Percentiles rank a stretch among this genome's conserved stretches.
Conservation (phyloP, 2,329 filamentous ascomycete species). For the Trichoderma sp. region DNA sequence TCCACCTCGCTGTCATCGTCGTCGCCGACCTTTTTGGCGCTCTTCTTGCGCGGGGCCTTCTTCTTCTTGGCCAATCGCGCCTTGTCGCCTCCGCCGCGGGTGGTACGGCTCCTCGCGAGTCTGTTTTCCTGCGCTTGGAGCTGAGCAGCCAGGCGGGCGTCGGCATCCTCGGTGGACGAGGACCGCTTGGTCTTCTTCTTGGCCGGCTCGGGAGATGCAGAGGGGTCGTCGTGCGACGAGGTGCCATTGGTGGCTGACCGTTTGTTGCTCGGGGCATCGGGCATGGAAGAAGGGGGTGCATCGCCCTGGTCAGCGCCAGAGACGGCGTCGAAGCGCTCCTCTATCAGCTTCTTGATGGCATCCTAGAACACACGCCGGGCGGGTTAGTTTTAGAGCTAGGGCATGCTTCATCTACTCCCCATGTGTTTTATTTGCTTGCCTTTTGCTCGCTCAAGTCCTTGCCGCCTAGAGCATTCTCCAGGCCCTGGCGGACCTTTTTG, state of each 20-base stretch:
- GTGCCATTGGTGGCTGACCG: conserved; percentile 36
- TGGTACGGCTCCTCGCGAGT: conserved; percentile 63
- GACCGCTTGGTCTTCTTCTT: conserved; percentile 69
- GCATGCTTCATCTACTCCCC: background rate
- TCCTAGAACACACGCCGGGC: conserved; percentile 42
- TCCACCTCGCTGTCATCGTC: conserved; percentile 79
- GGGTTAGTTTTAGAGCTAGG: conserved; percentile 1
- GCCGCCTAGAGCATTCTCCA: conserved; percentile 54
- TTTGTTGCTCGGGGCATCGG: conserved; percentile 36
- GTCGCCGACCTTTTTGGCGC: conserved; percentile 67
- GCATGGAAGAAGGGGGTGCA: conserved; percentile 37
- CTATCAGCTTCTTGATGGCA: conserved; percentile 70
- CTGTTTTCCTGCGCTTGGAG: conserved; percentile 91
- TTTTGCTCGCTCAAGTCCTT: conserved; percentile 60
- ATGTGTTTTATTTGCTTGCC: conserved; percentile 35
- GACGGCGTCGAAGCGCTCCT: conserved; percentile 70
- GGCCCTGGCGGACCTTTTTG: conserved; percentile 59
- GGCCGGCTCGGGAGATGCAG: conserved; percentile 45
- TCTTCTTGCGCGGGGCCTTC: conserved; percentile 69
- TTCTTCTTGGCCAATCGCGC: conserved; percentile 62
- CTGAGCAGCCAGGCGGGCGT: conserved; percentile 82
- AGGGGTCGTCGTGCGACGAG: conserved; percentile 43
- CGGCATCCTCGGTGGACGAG: conserved; percentile 64
- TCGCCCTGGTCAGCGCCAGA: conserved; percentile 48
- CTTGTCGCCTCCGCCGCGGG: conserved; percentile 69